Evolutionary conservation across 1,284 basidiomycete genomes (phyloP).

Genomic region (Fomitopsis betulina): DNA sequence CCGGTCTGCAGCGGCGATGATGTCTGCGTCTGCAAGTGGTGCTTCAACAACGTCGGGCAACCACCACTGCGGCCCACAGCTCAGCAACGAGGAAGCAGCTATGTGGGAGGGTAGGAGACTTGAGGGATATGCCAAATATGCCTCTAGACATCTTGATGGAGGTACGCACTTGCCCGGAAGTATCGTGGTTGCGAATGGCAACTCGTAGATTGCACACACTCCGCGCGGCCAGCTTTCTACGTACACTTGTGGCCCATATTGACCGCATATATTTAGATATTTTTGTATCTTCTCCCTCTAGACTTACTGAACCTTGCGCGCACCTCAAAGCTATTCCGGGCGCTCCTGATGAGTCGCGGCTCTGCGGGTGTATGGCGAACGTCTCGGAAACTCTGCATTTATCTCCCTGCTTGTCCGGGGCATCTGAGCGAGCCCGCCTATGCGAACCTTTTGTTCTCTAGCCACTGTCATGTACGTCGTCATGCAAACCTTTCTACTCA

Average conservation of each 20-base stretch:
- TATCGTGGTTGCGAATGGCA: not conserved
- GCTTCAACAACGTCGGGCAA: too few species aligned
- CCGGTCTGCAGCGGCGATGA: too few species aligned
- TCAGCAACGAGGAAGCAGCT: not conserved
- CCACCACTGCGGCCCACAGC: too few species aligned
- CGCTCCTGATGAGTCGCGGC: conserved; percentile 30
- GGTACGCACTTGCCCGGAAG: not conserved
- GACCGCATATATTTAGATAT: conserved; percentile 29
- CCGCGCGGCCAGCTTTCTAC: not conserved
- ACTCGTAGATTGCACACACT: too few species aligned
- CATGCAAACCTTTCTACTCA: too few species aligned
- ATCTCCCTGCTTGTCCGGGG: conserved; percentile 19
- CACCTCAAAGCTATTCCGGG: conserved; percentile 29
- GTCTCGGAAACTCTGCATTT: not conserved
- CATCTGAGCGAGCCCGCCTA: conserved; percentile 27
- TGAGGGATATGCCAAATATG: not conserved
- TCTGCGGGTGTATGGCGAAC: conserved; percentile 38
- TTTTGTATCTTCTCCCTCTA: conserved; percentile 36
- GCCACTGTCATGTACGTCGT: not conserved
- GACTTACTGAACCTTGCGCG: conserved; percentile 39
- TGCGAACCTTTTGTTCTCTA: conserved; percentile 17
- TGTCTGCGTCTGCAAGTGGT: too few species aligned
- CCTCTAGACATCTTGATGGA: not conserved
- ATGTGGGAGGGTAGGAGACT: not conserved
- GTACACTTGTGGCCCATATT: not conserved